Base-by-base conservation (phyloP, 2,329 filamentous ascomycete species). In the Microdochium trichocladiopsis region DNA sequence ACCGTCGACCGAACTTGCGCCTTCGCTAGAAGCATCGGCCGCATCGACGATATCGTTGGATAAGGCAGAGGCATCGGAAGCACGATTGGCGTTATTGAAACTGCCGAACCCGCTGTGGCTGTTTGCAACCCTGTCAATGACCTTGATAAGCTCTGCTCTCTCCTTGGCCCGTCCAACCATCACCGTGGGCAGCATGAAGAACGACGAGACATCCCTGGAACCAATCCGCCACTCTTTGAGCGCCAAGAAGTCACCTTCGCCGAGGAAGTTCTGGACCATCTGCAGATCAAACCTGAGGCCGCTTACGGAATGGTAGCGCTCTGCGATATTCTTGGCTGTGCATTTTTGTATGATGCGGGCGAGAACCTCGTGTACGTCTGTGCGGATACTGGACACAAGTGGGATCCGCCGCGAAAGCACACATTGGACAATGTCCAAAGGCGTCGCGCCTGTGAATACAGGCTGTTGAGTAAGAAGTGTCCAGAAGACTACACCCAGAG, bases 381-480 rank as follows among this genome's bases (percentile, higher is more conserved):
- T 79, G 50, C 93, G 82, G 47, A 90, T 82, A 3, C 82, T 82
- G 3, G 90, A 89, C 9, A 94, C 84, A 36, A 83, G 83, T 4
- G 88, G 84, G 57, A 96, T 83, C 47, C 88, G 83, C 57, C 87
- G 86, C 48, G 86, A 86, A 9, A 97, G 76, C 11, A 96, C 90
- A 58, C 86, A 90, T 65, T 96, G 92, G 57, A 97, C 90, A 47
- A 96, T 90, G 61, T 96, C 92, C 53, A 96, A 80, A 1, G 92
- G 89, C 1, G 84, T 86, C 12, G 83, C 79, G 10, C 90, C 93
- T 33, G 87, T 85, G 58, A 94, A 96, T 0, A 90, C 87, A 2
- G 88, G 82, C 60, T 86, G 82, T 25, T 91, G 90, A 2, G 89
- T 88, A 47, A 95, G 74, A 62, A 95, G 80, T 9, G 82, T 89